Percentiles rank a stretch among this genome's conserved stretches.
phyloP scores from a whole-genome alignment of 768 basidiomycete species.

The Pisolithus orientalis region DNA sequence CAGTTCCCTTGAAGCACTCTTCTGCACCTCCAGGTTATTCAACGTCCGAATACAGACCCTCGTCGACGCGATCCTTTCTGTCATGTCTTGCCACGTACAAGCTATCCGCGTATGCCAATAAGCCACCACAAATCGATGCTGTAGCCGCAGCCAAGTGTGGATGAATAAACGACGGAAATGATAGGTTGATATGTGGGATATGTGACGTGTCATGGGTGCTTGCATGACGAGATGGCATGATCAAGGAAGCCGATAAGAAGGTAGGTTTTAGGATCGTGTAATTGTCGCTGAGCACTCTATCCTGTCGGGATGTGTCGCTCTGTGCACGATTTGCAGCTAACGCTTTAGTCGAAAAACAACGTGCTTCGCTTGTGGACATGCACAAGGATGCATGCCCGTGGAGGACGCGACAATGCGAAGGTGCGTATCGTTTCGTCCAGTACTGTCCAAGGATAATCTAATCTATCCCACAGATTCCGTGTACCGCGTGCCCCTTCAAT shows the following conservation, averaged over 20 bases:
- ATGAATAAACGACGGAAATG: slow-evolving; percentile 81
- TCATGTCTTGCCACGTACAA: slow-evolving; percentile 72
- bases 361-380: slow-evolving; percentile 51
- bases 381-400: slow-evolving; percentile 85
- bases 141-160: slow-evolving; percentile 79
- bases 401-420: slow-evolving; percentile 74
- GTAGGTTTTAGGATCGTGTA: slow-evolving; percentile 17
- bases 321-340: slow-evolving; percentile 40
- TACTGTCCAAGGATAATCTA: neutral
- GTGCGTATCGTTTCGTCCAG: slow-evolving; percentile 34
- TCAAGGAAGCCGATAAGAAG: slow-evolving; percentile 67
- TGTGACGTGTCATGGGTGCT: slow-evolving; percentile 73
- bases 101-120: slow-evolving; percentile 74
- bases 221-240: slow-evolving; percentile 63
- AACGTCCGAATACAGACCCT: slow-evolving; percentile 67
- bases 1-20: slow-evolving; percentile 40
- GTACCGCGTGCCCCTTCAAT: slow-evolving; percentile 67
- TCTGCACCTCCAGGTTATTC: slow-evolving; percentile 18
- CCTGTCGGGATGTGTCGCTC: too few relatives aligned
- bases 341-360: slow-evolving; percentile 69
- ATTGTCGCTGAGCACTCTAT: slow-evolving; percentile 13
- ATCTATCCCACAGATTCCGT: slow-evolving; percentile 44
- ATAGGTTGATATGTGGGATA: slow-evolving; percentile 66
- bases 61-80: slow-evolving; percentile 68
- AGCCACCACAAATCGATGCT: slow-evolving; percentile 66